phyloP scores from a whole-genome alignment of 2,329 filamentous ascomycete genomes.

The Mycocentrospora acerina region DNA sequence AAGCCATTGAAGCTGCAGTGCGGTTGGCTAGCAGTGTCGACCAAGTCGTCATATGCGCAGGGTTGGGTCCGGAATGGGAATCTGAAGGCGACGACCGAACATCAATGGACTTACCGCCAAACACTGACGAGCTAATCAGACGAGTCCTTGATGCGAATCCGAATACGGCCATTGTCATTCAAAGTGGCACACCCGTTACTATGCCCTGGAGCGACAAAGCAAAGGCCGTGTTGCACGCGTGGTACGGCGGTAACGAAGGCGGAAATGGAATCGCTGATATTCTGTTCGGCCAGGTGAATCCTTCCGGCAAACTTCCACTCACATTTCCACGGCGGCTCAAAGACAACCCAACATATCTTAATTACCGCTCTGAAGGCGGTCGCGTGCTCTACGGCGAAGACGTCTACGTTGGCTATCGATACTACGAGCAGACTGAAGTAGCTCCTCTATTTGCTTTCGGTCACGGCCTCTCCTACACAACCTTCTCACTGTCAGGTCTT shows the following conservation, averaged over 20 bases:
- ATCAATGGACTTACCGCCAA: conserved; percentile 57
- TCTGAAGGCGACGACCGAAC: conserved; percentile 64
- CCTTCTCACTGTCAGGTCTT: conserved; percentile 56
- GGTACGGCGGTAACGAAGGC: conserved; percentile 80
- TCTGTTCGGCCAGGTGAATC: conserved; percentile 72
- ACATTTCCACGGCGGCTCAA: conserved; percentile 61
- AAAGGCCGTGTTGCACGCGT: conserved; percentile 73
- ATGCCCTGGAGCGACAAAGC: conserved; percentile 74
- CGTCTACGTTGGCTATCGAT: conserved; percentile 80
- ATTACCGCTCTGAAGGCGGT: conserved; percentile 71
- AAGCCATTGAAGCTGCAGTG: conserved; percentile 52
- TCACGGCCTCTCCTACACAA: conserved; percentile 77
- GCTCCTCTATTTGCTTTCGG: conserved; percentile 79
- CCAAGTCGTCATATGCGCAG: conserved; percentile 72
- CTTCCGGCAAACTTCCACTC: conserved; percentile 71
- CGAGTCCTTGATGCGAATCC: conserved; percentile 63
- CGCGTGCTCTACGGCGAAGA: conserved; percentile 71
- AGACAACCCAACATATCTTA: conserved; percentile 73
- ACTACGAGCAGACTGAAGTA: conserved; percentile 70
- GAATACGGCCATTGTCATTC: conserved; percentile 75
- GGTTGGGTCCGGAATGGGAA: conserved; percentile 72
- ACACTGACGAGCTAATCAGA: conserved; percentile 61
- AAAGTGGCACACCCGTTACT: conserved; percentile 76
- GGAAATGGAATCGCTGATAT: conserved; percentile 77
- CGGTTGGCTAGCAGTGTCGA: conserved; percentile 66